Evolutionary conservation across 2,329 filamentous ascomycete species (phyloP).

Genomic region (Achaetomium macrosporum): DNA sequence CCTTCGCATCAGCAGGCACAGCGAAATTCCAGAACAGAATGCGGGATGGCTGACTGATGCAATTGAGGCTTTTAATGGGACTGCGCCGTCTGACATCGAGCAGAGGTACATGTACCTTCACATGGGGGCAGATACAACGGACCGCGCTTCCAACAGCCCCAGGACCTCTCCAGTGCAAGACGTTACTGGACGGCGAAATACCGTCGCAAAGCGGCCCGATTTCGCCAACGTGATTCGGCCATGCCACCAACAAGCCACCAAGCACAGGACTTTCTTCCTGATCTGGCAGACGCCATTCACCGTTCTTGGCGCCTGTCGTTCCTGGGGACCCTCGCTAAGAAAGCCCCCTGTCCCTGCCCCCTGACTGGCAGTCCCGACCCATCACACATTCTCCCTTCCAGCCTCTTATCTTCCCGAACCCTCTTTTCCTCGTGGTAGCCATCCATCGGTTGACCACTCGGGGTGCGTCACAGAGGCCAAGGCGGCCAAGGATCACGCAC

Average conservation of each 20-base stretch:
- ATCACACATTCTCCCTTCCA: slow-evolving; percentile 18
- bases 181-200: not conserved
- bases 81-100: too few relatives aligned
- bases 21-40: slow-evolving; percentile 16
- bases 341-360: slow-evolving; percentile 23
- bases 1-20: not conserved
- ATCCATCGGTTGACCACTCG: slow-evolving; percentile 19
- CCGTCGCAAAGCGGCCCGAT: slow-evolving; percentile 14
- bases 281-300: slow-evolving; percentile 19
- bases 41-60: slow-evolving; percentile 11
- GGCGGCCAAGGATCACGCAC: slow-evolving; percentile 2
- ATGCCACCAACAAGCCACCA: not conserved
- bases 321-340: slow-evolving; percentile 13
- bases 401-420: slow-evolving; percentile 28
- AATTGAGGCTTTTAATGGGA: slow-evolving; percentile 3
- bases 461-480: slow-evolving; percentile 13
- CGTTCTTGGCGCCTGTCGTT: slow-evolving; percentile 19
- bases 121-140: too few relatives aligned
- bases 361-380: slow-evolving; percentile 22
- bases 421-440: slow-evolving; percentile 27
- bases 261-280: slow-evolving; percentile 15
- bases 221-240: slow-evolving; percentile 7
- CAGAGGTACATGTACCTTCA: too few relatives aligned
- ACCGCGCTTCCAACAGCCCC: too few relatives aligned
- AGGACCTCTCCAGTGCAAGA: too few relatives aligned